Conservation (phyloP, 352 stramenopile species). For the Phytophthora hybrid region DNA sequence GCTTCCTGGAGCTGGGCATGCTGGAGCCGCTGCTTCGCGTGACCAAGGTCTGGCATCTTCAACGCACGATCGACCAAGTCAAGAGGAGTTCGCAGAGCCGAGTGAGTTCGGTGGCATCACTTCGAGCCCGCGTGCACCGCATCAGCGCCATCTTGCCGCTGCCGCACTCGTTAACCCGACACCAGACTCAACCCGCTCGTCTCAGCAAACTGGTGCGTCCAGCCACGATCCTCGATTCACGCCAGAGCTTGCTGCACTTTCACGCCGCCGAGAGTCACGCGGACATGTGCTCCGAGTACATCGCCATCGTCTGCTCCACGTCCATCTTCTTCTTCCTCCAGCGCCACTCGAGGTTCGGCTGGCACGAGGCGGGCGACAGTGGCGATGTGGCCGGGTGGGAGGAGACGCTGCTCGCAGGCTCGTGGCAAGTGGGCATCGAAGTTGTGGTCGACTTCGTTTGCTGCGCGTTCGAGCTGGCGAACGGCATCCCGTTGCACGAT, state of each 20-base stretch:
- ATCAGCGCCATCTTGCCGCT: not conserved
- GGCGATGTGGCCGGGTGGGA: constrained; percentile 1
- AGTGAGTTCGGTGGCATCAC: not conserved
- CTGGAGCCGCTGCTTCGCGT: constrained; percentile 16
- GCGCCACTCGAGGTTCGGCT: constrained; percentile 27
- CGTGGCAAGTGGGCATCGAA: constrained; percentile 34
- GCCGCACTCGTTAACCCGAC: not conserved
- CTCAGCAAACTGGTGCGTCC: not conserved
- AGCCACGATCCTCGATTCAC: constrained; percentile 3
- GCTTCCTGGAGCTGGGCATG: constrained; percentile 23
- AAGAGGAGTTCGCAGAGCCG: not conserved
- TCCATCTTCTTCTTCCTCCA: constrained; percentile 16
- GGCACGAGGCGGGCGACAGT: constrained; percentile 2
- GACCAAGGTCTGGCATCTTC: constrained; percentile 6
- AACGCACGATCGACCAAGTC: not conserved
- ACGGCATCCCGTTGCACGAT: constrained; percentile 29
- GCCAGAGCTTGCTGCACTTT: constrained; percentile 15
- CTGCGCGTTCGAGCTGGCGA: constrained; percentile 35
- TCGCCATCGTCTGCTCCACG: constrained; percentile 42
- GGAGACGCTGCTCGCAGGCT: not conserved
- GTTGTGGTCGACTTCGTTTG: constrained; percentile 37
- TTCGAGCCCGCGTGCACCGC: not conserved
- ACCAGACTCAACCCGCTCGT: not conserved
- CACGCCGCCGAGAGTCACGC: constrained; percentile 21
- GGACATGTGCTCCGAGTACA: constrained; percentile 54